Percentiles rank a stretch among this genome's conserved stretches.
Evolutionary conservation across 1,284 basidiomycete genomes (phyloP).

Genomic region (Rhodotorula glutinis): DNA sequence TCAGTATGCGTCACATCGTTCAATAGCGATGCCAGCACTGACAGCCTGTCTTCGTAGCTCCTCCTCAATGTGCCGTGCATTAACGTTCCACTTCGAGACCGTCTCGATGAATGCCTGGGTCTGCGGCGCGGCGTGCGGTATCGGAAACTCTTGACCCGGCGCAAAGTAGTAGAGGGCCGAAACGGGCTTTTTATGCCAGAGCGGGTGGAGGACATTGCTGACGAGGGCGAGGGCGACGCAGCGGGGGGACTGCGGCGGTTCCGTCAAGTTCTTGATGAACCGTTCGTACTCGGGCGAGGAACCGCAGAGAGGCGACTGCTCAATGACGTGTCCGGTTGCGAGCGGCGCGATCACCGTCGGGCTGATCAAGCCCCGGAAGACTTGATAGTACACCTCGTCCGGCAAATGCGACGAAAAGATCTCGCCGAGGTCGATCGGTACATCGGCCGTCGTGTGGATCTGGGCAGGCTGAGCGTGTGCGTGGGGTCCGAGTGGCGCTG

Average conservation of each 20-base stretch:
- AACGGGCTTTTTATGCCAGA: constrained; percentile 74
- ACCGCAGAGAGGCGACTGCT: constrained; percentile 87
- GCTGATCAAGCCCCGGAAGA: constrained; percentile 84
- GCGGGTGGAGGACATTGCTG: constrained; percentile 67
- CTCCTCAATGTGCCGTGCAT: constrained; percentile 81
- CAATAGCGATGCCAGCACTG: constrained; percentile 50
- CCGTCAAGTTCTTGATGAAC: constrained; percentile 92
- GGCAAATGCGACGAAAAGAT: constrained; percentile 93
- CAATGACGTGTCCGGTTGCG: constrained; percentile 72
- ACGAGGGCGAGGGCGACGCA: constrained; percentile 71
- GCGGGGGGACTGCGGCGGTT: constrained; percentile 79
- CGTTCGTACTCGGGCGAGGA: constrained; percentile 89
- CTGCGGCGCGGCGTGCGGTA: constrained; percentile 70
- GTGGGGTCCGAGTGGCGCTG: constrained; percentile 49
- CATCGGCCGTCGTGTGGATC: constrained; percentile 69
- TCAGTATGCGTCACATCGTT: constrained; percentile 17
- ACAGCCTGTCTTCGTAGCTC: constrained; percentile 94
- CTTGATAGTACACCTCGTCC: constrained; percentile 93
- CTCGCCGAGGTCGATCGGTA: constrained; percentile 87
- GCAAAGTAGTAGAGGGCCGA: constrained; percentile 54
- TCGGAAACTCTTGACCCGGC: constrained; percentile 46
- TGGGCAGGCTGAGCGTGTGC: constrained; percentile 49
- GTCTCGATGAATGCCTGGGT: constrained; percentile 84
- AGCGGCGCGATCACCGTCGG: constrained; percentile 88
- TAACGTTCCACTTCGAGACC: constrained; percentile 88